Evolutionary conservation across 2,329 filamentous ascomycete species (phyloP).

Genomic region (Cryphonectria nitschkei): DNA sequence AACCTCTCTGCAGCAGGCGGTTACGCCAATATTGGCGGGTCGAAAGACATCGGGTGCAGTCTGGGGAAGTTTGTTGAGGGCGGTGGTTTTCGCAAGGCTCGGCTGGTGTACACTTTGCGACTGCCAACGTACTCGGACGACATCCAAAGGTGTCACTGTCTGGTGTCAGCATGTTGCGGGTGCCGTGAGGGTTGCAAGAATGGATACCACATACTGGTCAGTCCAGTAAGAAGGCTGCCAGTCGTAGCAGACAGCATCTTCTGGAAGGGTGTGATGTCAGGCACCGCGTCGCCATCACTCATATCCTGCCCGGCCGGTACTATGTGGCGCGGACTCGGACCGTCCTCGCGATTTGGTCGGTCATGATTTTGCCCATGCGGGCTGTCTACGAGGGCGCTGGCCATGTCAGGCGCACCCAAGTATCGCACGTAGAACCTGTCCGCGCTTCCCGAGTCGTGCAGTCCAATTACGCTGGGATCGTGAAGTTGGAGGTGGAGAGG

Average conservation of each 20-base stretch:
- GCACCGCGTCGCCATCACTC: constrained; percentile 25
- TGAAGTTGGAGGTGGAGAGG: constrained; percentile 21
- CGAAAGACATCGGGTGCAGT: constrained; percentile 70
- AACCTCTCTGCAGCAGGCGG: constrained; percentile 93
- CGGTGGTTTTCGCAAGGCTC: constrained; percentile 51
- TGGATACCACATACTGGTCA: constrained; percentile 68
- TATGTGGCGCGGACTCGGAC: constrained; percentile 39
- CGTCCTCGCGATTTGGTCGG: constrained; percentile 41
- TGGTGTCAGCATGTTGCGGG: constrained; percentile 24
- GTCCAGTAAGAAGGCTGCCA: constrained; percentile 85
- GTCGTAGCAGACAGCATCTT: constrained; percentile 95
- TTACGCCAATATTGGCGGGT: constrained; percentile 81
- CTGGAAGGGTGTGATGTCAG: constrained; percentile 78
- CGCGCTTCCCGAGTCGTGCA: background rate
- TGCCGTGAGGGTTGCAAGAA: constrained; percentile 2
- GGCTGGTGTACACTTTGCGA: constrained; percentile 64
- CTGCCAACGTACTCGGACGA: constrained; percentile 92
- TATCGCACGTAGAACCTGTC: constrained; percentile 12
- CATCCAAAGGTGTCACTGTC: constrained; percentile 90
- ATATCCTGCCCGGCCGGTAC: constrained; percentile 41
- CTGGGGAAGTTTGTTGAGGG: constrained; percentile 60
- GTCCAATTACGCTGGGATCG: constrained; percentile 28
- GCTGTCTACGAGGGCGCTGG: constrained; percentile 28
- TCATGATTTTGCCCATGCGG: constrained; percentile 43
- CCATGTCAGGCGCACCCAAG: constrained; percentile 21